These are phyloP conservation scores for Teunomyces cretensis DNA, from an alignment of 805 yeast species.

Conservation along the genomic window DNA sequence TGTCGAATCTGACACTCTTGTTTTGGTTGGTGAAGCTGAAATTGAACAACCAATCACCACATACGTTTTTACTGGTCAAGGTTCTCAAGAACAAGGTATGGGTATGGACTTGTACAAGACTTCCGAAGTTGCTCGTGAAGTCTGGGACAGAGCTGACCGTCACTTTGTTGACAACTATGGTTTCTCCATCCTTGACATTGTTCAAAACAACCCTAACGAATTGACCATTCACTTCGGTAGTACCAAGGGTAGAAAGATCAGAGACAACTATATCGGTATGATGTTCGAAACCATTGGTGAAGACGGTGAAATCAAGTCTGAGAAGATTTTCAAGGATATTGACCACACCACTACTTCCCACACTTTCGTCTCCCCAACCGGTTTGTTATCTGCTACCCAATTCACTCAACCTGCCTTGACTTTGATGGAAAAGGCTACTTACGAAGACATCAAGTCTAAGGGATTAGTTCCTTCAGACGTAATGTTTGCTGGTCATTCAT, in stretches of 20 bases:
- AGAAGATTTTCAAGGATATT: conserved; percentile 93
- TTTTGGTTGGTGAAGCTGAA: conserved; percentile 94
- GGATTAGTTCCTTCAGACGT: conserved; percentile 93
- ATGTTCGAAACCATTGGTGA: conserved; percentile 92
- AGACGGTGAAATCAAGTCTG: conserved; percentile 80
- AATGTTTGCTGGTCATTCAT: conserved; percentile 98
- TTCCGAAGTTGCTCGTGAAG: conserved; percentile 88
- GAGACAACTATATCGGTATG: conserved; percentile 94
- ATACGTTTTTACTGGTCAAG: conserved; percentile 98
- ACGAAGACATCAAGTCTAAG: conserved; percentile 94
- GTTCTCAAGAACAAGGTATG: conserved; percentile 99
- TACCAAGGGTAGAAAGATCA: conserved; percentile 91
- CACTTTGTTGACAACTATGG: conserved; percentile 95
- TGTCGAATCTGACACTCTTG: conserved; percentile 73
- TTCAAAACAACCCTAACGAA: conserved; percentile 92
- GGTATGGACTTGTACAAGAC: conserved; percentile 97
- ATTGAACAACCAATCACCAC: conserved; percentile 97
- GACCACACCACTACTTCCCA: conserved; percentile 75
- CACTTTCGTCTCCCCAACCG: conserved; percentile 91
- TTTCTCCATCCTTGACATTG: conserved; percentile 94
- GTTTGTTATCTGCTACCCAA: conserved; percentile 96
- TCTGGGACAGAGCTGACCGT: conserved; percentile 96
- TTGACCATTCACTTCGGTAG: conserved; percentile 97
- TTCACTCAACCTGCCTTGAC: conserved; percentile 99
- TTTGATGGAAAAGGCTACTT: conserved; percentile 98